phyloP scores from a whole-genome alignment of 148 eudicot genomes.

The Tetragonia tetragonoides region DNA sequence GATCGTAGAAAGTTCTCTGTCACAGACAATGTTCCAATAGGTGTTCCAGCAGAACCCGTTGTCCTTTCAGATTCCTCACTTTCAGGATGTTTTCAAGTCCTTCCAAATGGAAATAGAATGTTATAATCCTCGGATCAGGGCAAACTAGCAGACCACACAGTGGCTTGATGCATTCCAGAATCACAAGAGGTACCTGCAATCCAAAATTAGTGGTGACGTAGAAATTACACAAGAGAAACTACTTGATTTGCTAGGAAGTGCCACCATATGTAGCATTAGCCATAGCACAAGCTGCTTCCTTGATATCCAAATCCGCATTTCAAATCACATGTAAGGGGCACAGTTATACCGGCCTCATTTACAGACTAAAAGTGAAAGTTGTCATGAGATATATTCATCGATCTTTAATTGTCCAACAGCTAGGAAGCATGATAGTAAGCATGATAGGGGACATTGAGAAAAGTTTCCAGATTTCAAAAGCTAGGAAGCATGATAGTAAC shows the following conservation, averaged over 20 bases:
- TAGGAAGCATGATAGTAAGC: no score
- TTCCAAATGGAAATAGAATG: conserved; percentile 36
- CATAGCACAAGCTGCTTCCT: conserved; percentile 26
- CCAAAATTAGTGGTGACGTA: not conserved
- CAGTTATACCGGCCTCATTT: conserved; percentile 39
- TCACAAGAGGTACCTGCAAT: conserved; percentile 38
- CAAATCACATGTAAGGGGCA: conserved; percentile 38
- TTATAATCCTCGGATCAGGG: conserved; percentile 52
- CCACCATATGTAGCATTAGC: conserved; percentile 47
- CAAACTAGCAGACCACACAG: conserved; percentile 49
- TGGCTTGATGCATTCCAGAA: conserved; percentile 50
- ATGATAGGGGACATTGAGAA: no score
- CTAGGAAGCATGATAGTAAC: no score
- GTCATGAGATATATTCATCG: not conserved
- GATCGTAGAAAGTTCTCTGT: no score
- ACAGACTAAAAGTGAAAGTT: conserved; percentile 29
- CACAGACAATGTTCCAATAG: no score
- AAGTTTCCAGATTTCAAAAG: no score
- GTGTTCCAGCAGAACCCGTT: conserved; percentile 25
- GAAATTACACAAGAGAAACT: not conserved
- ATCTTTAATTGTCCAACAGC: no score
- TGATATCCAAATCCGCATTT: conserved; percentile 50
- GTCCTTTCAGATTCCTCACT: conserved; percentile 46
- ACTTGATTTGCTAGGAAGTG: conserved; percentile 43
- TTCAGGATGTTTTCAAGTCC: conserved; percentile 50